A percentile compares a stretch with the other conserved stretches of the same genome.
phyloP scores from a whole-genome alignment of 2,329 filamentous ascomycete species.

The Coniochaeta sp. region DNA sequence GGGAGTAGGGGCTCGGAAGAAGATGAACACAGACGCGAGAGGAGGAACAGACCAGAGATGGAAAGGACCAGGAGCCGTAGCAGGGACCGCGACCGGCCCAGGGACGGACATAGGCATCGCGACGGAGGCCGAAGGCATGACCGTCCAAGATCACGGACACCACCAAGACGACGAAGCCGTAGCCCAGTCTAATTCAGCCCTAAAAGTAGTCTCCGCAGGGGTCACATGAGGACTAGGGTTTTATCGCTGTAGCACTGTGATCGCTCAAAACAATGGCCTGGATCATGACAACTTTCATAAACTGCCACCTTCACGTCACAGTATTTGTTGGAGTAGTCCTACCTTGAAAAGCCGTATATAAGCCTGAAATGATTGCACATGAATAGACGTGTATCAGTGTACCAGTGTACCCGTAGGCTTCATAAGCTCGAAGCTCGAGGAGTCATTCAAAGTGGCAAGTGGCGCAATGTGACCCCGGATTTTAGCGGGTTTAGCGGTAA shows the following conservation, averaged over 20 bases:
- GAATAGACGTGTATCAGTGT: too few species aligned
- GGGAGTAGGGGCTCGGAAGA: slow-evolving; percentile 27
- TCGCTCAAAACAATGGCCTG: too few species aligned
- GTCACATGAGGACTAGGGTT: too few species aligned
- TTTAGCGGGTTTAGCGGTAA: not conserved
- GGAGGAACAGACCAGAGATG: slow-evolving; percentile 18
- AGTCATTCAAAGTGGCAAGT: not conserved
- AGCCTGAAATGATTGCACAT: too few species aligned
- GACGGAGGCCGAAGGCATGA: not conserved
- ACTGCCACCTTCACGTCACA: too few species aligned
- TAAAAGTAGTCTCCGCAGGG: too few species aligned
- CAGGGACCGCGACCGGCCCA: slow-evolving; percentile 16
- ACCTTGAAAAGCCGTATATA: too few species aligned
- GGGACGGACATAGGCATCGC: slow-evolving; percentile 6
- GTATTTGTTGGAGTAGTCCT: too few species aligned
- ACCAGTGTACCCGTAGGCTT: too few species aligned
- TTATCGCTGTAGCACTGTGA: too few species aligned
- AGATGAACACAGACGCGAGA: slow-evolving; percentile 17
- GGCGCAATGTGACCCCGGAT: not conserved
- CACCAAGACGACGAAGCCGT: slow-evolving; percentile 13
- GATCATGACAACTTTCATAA: too few species aligned
- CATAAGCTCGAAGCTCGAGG: too few species aligned
- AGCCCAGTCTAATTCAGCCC: slow-evolving; percentile 14
- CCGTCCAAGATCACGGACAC: slow-evolving; percentile 12
- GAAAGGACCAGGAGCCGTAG: slow-evolving; percentile 23